Base-by-base conservation (phyloP, 2,329 filamentous ascomycete species). In the Talaromyces sp. region DNA sequence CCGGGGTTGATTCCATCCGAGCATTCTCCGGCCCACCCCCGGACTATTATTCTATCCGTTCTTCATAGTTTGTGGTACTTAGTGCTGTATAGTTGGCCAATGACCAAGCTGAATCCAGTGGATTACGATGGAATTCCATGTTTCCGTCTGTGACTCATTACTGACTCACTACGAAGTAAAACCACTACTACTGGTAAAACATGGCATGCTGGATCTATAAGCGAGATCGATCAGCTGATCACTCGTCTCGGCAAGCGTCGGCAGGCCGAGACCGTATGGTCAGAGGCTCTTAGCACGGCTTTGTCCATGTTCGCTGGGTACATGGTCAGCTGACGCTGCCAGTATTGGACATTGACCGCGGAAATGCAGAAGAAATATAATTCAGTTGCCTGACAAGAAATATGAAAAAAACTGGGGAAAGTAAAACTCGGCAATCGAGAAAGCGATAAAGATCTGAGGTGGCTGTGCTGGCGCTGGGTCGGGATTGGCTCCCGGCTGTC, bases 401-500 rank as follows among this genome's bases (percentile, higher is more conserved):
- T 0, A 14, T n/a, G n/a, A 21, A 46, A 19, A 46, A 46, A 9
- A 46, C 7, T 24, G 8, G 10, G 51, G 32, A 41, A 41, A n/a
- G n/a, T n/a, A n/a, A n/a, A n/a, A n/a, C n/a, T n/a, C n/a, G n/a
- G n/a, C n/a, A n/a, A n/a, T n/a, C n/a, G n/a, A n/a, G n/a, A n/a
- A n/a, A n/a, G n/a, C n/a, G n/a, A n/a, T 54, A 46, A 17, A 31
- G 53, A 55, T 41, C 52, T 38, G 52, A 35, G 31, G 57, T 59
- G 57, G 57, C 57, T 59, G 57, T 54, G 57, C 48, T 14, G 29
- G 19, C 11, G 43, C 7, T 1, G 19, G 19, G 9, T 10, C 6
- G 3, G 54, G n/a, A 59, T 59, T 46, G 57, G 57, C 54, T 54
- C 35, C 57, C 57, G 26, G 26, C n/a, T 27, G 41, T 32, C 12